A percentile compares a stretch with the other conserved stretches of the same genome.
These are phyloP conservation scores for Globisporangium spiculum DNA, from an alignment of 352 stramenopile species.

Conservation along the genomic window DNA sequence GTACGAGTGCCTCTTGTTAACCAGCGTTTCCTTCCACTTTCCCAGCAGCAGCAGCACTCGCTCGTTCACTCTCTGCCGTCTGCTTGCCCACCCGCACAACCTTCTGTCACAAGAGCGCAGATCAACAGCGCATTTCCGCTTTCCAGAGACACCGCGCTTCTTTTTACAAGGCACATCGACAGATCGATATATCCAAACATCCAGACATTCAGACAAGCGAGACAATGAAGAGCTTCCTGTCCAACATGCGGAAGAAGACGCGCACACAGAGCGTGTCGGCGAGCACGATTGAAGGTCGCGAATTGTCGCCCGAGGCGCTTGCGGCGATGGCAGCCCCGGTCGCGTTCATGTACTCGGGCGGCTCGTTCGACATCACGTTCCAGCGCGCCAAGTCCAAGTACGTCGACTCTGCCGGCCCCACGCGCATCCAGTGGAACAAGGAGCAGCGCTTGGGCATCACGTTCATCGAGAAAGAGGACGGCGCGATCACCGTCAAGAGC, in stretches of 20 bases:
- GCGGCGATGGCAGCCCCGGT: background rate
- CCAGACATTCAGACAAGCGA: background rate
- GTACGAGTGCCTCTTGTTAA: background rate
- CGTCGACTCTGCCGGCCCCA: slow-evolving; percentile 26
- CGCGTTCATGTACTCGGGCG: slow-evolving; percentile 32
- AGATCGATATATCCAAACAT: background rate
- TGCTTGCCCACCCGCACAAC: no score
- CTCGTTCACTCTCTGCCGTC: background rate
- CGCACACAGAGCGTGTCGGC: slow-evolving; percentile 17
- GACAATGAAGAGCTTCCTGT: slow-evolving; percentile 17
- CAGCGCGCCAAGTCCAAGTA: slow-evolving; percentile 37
- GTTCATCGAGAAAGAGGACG: slow-evolving; percentile 36
- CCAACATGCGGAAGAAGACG: slow-evolving; percentile 26
- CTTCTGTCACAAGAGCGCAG: background rate
- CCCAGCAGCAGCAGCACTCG: background rate
- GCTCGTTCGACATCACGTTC: slow-evolving; percentile 36
- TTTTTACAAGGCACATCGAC: background rate
- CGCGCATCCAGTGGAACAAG: slow-evolving; percentile 43
- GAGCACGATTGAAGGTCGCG: background rate
- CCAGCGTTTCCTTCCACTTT: slow-evolving; percentile 2
- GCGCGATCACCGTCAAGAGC: slow-evolving; percentile 43
- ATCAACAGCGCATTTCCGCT: background rate
- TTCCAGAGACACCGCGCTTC: background rate
- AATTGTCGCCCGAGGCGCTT: background rate
- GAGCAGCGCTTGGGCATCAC: slow-evolving; percentile 45